Base-by-base conservation (phyloP, 306 rosid genomes). In the Sicyos baderoa region DNA sequence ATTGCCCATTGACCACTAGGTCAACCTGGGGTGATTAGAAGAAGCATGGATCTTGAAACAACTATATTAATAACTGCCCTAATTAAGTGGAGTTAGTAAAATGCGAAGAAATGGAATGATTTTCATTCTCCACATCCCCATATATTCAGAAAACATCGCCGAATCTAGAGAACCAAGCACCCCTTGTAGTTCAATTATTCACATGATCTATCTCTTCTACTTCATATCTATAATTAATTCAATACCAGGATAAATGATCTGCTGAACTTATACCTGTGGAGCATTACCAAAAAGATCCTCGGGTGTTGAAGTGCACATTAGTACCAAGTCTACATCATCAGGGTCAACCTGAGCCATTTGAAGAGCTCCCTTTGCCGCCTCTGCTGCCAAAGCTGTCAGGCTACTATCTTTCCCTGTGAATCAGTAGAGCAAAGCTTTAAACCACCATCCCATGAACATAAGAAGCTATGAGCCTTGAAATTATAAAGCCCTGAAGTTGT, bases 251-350 rank as follows among this genome's bases (percentile, higher is more conserved):
- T 47, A 54, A 52, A 76, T 54, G 76, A 63, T 55, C 56, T 71
- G 71, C 74, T 45, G 37, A 54, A 27, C 23, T 17, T 37, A 51
- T 87, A 90, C 99, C 99, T 90, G 97, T 50, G 99, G 91, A 77
- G 91, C 99, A 17, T 81, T 79, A 51, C 99, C 99, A 83, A 93
- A 93, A 72, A 93, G 96, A 83, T 93, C 99, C 76, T 93, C 99
- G 4, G 97, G 96, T 9, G 97, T 88, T 19, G 97, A 93, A n/a
- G 99, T 88, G 86, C 99, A 93, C 99, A 93, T 82, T 81, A 94
- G 79, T 72, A 94, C 83, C 77, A 90, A 82, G 86, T 90, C 99
- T 76, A 94, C 83, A 71, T 94, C 97, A 76, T 85, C 82, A 35
- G 91, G 84, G 40, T 88, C 91, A 76, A 94, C 91, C 37, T 84